Evolutionary conservation across 1,139 yeast genomes (phyloP).

Genomic region (Saccharomycopsis crataegensis): DNA sequence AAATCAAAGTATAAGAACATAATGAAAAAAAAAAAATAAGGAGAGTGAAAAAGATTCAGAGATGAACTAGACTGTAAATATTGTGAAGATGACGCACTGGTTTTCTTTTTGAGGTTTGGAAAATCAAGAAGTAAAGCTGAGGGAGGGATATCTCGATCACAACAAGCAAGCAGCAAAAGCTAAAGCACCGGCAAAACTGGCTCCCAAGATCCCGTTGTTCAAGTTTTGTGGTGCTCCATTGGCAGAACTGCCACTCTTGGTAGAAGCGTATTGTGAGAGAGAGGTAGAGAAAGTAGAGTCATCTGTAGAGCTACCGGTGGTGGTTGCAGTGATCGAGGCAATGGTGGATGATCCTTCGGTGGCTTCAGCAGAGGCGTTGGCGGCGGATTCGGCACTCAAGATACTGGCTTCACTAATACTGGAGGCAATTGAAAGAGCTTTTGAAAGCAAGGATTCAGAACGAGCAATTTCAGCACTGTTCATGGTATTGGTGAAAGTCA

Average conservation of each 20-base stretch:
- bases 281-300: not conserved
- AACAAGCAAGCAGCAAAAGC: conserved; percentile 18
- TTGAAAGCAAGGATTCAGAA: conserved; percentile 13
- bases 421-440: conserved; percentile 17
- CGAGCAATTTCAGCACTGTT: conserved; percentile 14
- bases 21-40: no score
- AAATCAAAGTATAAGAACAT: no score
- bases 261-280: not conserved
- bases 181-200: conserved; percentile 16
- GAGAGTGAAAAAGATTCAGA: no score
- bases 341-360: not conserved
- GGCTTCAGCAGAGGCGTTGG: conserved; percentile 8
- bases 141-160: not conserved
- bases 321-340: not conserved
- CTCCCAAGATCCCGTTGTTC: conserved; percentile 6
- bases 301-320: not conserved
- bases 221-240: conserved; percentile 9
- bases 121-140: not conserved
- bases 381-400: conserved; percentile 12
- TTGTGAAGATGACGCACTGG: no score
- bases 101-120: no score
- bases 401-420: conserved; percentile 16
- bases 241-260: conserved; percentile 1
- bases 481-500: conserved; percentile 16
- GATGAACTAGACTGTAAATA: no score